Base-by-base conservation (phyloP, 140 eudicot genomes). In the Cichorium intybus region DNA sequence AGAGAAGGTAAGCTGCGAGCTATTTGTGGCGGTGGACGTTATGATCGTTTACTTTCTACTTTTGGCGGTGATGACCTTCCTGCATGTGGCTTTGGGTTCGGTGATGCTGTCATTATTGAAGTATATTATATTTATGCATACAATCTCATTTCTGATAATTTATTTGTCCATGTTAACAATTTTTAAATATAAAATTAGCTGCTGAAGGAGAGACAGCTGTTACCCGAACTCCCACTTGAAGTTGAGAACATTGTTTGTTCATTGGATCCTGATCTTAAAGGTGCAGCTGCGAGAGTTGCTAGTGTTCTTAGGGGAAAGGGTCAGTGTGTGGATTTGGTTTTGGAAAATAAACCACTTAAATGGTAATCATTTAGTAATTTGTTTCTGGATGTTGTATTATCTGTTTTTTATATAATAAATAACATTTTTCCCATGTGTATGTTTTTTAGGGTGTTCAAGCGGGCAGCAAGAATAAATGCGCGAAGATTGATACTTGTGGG, bases 291-390 rank as follows among this genome's bases (percentile, higher is more conserved):
- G 34, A 55, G 77, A 24, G 86, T 91, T 69, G 97, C 95, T 54
- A 78, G 83, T 3, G 57, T 39, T 34, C 89, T 91, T 43, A 82
- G 97, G 77, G 91, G 65, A 68, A 87, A 83, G 72, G 96, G 97
- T 47, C 96, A 87, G 68, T 80, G 82, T 70, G 96, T 85, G 63
- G 97, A 91, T 74, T 75, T 91, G 80, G 97, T 91, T 47, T 63
- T 91, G 82, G 97, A 91, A 76, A 78, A 66, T 74, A 91, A 85
- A 72, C 91, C 97, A 46, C 85, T 87, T 47, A 91, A 87, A 71
- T 90, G 97, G 97, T 82, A 82, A 14, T 69, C 49, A 24, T 8
- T n/a, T n/a, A n/a, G n/a, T n/a, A n/a, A n/a, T n/a, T n/a, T n/a
- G n/a, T n/a, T n/a, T n/a, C n/a, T n/a, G n/a, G n/a, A n/a, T n/a